Base-by-base conservation (phyloP, 257 asterid genomes). In the Przewalskia tangutica region DNA sequence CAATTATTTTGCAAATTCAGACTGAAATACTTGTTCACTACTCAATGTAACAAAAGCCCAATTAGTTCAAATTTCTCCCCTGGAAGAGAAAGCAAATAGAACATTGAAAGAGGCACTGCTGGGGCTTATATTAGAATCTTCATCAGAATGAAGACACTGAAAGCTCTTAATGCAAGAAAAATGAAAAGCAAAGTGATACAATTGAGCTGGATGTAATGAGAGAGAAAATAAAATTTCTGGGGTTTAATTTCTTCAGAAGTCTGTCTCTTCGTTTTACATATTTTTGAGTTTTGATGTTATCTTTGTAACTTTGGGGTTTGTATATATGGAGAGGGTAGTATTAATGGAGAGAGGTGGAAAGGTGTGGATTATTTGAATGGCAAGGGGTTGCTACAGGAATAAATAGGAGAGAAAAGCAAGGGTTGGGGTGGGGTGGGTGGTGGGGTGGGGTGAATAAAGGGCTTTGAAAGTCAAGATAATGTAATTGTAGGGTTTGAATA, bases 61-160 rank as follows among this genome's bases (percentile, higher is more conserved):
- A 79, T 79, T 34, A 64, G 60, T 50, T 27, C 32, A 27, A 27
- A 27, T 27, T 38, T 38, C 42, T 6, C 4, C 82, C 84, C 63
- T 79, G 83, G 82, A 70, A 83, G 88, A 84, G 87, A 83, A 66
- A 89, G 89, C 97, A 91, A 89, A 91, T 89, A 88, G 91, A 89
- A 89, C 88, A 88, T 84, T 86, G 92, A 83, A 85, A 89, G 90
- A 80, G 63, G 91, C 90, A 90, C 91, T 91, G 98, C 88, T 63
- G 81, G 89, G 87, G 83, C 89, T 86, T 85, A 90, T 83, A 89
- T 81, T 90, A 86, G 93, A 87, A 92, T 88, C 87, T 87, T 84
- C 81, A 70, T 86, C 89, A 88, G 79, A 83, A 63, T 83, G 80
- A 36, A 32, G 86, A 86, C 85, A 87, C 87, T 81, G 90, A 84